These are phyloP conservation scores for Haemoproteus tartakovskyi DNA, from an alignment of 169 alveolate species.

Conservation along the genomic window DNA sequence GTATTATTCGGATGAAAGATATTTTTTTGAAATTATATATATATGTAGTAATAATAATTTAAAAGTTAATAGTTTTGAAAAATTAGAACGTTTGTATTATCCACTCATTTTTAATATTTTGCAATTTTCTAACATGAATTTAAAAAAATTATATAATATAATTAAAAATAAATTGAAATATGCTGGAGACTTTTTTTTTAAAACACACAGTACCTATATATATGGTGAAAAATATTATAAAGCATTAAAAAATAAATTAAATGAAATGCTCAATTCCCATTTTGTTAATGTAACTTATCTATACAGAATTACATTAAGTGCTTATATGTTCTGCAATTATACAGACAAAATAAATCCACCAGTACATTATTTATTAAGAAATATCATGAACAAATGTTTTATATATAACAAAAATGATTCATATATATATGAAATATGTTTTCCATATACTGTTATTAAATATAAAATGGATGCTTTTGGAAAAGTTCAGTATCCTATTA, in stretches of 20 bases:
- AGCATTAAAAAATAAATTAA: slow-evolving; percentile 50
- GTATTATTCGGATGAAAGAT: slow-evolving; percentile 46
- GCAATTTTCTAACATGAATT: slow-evolving; percentile 8
- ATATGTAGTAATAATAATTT: slow-evolving; percentile 58
- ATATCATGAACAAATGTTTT: slow-evolving; percentile 36
- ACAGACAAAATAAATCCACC: slow-evolving; percentile 62
- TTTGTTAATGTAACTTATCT: slow-evolving; percentile 18
- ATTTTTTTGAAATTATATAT: slow-evolving; percentile 42
- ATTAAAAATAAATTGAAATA: slow-evolving; percentile 3
- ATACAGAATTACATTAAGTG: slow-evolving; percentile 61
- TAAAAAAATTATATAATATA: slow-evolving; percentile 18
- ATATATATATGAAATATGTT: slow-evolving; percentile 34
- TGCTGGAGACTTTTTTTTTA: slow-evolving; percentile 19
- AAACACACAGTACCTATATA: slow-evolving; percentile 10
- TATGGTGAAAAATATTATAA: slow-evolving; percentile 21
- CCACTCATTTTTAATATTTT: slow-evolving; percentile 41
- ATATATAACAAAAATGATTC: slow-evolving; percentile 26
- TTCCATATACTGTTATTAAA: slow-evolving; percentile 54
- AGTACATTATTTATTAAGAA: slow-evolving; percentile 34
- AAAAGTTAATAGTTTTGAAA: slow-evolving; percentile 45
- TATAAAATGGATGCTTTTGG: slow-evolving; percentile 36
- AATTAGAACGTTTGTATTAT: slow-evolving; percentile 12
- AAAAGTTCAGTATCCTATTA: slow-evolving; percentile 35
- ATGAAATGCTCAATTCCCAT: slow-evolving; percentile 18
- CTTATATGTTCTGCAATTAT: slow-evolving; percentile 60